Base-by-base conservation (phyloP, 805 yeast species). In the Candida succiphila region DNA sequence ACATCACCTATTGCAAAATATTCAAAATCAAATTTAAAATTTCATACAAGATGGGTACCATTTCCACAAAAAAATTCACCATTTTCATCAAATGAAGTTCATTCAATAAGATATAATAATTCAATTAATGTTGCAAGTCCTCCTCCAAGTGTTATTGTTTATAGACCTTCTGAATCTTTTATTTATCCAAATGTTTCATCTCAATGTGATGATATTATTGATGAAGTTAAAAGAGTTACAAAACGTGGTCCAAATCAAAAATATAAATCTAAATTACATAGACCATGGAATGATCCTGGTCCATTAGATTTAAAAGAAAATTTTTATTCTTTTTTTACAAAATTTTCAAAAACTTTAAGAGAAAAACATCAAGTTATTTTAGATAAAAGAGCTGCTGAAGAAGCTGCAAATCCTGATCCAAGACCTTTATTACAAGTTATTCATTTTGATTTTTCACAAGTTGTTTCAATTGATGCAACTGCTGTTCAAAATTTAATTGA, bases 251-350 rank as follows among this genome's bases (percentile, higher is more conserved):
- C 67, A 33, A 43, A 61, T n/a, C 48, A 44, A n/a, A 40, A 51
- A 32, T 54, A 45, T 36, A 49, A 63, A 45, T 43, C 63, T 37
- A 49, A 60, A 20, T 75, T 81, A 28, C 78, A 79, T 36, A 70
- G 87, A 42, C 88, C 95, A 15, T 88, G 96, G 95, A 87, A 87
- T 52, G 89, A 87, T 49, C 87, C 87, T 12, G 94, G 94, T 41
- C 83, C 68, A 27, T 58, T 67, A 40, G 52, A 48, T 29, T 57
- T 63, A 52, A 54, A 45, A 5, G 44, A 63, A 9, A 35, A 28
- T 12, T 17, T 24, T 21, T 26, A 27, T 9, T 13, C 30, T 12
- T 32, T 26, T n/a, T 26, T 33, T 7, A 21, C 17, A 16, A 13
- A 28, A 5, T 29, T 33, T 14, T 32, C 34, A 5, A 25, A 25